phyloP scores from a whole-genome alignment of 23 red algal genomes.

The Gracilaria caudata region DNA sequence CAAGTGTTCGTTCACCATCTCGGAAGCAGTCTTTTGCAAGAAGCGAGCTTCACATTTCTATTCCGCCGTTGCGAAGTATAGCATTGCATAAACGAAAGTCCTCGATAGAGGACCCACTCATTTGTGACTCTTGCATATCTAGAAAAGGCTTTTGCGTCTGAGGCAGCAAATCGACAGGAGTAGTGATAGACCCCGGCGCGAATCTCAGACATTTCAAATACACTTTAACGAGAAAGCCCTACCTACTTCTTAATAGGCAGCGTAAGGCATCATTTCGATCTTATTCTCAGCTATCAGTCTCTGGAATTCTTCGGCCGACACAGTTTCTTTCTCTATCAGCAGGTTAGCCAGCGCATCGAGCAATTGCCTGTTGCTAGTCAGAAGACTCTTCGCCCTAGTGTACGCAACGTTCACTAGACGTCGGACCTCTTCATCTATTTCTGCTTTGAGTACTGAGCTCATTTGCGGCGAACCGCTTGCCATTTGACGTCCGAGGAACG shows the following conservation, averaged over 20 bases:
- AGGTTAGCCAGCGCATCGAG: conserved; percentile 85
- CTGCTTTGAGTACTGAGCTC: conserved; percentile 58
- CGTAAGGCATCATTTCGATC: conserved; percentile 94
- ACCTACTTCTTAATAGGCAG: conserved; percentile 24
- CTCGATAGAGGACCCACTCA: background rate
- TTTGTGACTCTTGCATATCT: background rate
- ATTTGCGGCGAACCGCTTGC: conserved; percentile 69
- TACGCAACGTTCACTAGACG: conserved; percentile 94
- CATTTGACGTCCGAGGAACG: conserved; percentile 97
- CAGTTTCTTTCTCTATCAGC: conserved; percentile 96
- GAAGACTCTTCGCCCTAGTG: conserved; percentile 73
- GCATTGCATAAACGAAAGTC: background rate
- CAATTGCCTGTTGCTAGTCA: conserved; percentile 79
- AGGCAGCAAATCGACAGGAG: background rate
- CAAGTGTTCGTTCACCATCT: no score
- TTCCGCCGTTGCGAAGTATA: background rate
- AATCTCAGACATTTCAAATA: no score
- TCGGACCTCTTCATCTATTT: conserved; percentile 90
- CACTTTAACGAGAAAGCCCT: background rate
- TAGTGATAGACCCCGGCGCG: background rate
- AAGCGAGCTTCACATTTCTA: no score
- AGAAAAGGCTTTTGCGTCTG: background rate
- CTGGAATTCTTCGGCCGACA: conserved; percentile 92
- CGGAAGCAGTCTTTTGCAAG: no score
- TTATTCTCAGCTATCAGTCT: conserved; percentile 85